Percentiles rank a stretch among this genome's conserved stretches.
Conservation (phyloP, 129 eudicot species). For the Smallanthus sonchifolius region DNA sequence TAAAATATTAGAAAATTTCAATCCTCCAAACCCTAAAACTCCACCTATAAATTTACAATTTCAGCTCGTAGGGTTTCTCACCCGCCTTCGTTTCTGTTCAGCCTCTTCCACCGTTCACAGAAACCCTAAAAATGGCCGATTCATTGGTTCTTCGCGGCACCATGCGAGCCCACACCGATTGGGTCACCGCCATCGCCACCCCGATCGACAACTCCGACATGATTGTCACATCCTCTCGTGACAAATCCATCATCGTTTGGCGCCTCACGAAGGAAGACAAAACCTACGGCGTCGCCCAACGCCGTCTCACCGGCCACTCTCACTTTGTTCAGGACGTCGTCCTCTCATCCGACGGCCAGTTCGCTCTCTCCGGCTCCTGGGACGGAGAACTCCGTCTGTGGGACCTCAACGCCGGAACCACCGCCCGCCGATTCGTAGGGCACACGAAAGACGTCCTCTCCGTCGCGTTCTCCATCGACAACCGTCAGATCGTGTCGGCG, state of each 20-base stretch:
- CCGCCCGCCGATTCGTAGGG: conserved; percentile 41
- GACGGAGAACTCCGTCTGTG: conserved; percentile 46
- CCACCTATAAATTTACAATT: conserved; percentile 14
- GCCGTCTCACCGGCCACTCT: conserved; percentile 46
- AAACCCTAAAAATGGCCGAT: conserved; percentile 42
- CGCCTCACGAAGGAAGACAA: conserved; percentile 36
- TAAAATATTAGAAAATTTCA: background rate
- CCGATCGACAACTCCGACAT: conserved; percentile 64
- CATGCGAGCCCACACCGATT: conserved; percentile 70
- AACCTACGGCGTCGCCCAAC: conserved; percentile 29
- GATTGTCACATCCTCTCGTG: conserved; percentile 41
- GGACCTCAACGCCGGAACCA: conserved; percentile 48
- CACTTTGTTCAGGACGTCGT: conserved; percentile 55
- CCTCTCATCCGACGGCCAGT: conserved; percentile 46
- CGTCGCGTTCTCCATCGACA: conserved; percentile 49
- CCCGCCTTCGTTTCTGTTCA: background rate
- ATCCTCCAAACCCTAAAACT: conserved; percentile 29
- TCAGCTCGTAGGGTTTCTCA: conserved; percentile 19
- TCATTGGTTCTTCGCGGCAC: conserved; percentile 58
- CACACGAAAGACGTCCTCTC: conserved; percentile 49
- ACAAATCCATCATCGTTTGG: conserved; percentile 47
- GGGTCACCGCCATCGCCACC: conserved; percentile 75
- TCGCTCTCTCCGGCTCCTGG: conserved; percentile 46
- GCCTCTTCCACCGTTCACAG: conserved; percentile 1
- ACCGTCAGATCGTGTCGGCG: conserved; percentile 46